Evolutionary conservation across 345 rosid genomes (phyloP).

Genomic region (Alliaria petiolata): DNA sequence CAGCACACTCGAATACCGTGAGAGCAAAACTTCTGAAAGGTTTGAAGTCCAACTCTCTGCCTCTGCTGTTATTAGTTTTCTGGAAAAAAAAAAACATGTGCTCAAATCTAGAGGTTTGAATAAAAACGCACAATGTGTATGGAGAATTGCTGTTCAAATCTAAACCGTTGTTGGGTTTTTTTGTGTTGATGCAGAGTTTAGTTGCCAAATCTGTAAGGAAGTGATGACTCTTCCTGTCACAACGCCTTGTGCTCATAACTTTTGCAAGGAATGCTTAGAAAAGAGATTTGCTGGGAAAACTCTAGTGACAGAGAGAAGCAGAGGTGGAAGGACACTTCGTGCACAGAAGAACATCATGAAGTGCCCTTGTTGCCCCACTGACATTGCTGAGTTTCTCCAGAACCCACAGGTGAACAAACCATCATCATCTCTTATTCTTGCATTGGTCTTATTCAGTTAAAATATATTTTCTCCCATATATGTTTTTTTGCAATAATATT

Average conservation of each 20-base stretch:
- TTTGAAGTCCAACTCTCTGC: neutral
- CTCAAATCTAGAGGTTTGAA: no score
- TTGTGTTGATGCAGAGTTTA: neutral
- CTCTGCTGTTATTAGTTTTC: neutral
- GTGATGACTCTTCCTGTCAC: slow-evolving; percentile 64
- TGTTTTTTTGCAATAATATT: no score
- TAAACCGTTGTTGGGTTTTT: neutral
- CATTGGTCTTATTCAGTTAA: neutral
- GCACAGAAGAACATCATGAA: slow-evolving; percentile 51
- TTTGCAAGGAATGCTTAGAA: slow-evolving; percentile 62
- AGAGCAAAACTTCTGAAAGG: slow-evolving; percentile 34
- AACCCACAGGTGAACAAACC: slow-evolving; percentile 42
- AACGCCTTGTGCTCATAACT: slow-evolving; percentile 69
- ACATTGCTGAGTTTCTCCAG: slow-evolving; percentile 56
- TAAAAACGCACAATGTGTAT: no score
- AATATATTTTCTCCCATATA: no score
- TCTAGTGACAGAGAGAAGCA: slow-evolving; percentile 42
- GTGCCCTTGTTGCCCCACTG: slow-evolving; percentile 60
- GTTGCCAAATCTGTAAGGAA: slow-evolving; percentile 38
- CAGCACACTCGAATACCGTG: slow-evolving; percentile 19
- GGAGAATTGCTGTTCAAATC: no score
- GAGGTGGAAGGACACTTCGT: slow-evolving; percentile 49
- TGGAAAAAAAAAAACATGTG: no score
- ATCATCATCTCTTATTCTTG: neutral
- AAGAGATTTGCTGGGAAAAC: slow-evolving; percentile 44